phyloP scores from a whole-genome alignment of 176 grass and related monocot genomes.

The Oryza australiensis region DNA sequence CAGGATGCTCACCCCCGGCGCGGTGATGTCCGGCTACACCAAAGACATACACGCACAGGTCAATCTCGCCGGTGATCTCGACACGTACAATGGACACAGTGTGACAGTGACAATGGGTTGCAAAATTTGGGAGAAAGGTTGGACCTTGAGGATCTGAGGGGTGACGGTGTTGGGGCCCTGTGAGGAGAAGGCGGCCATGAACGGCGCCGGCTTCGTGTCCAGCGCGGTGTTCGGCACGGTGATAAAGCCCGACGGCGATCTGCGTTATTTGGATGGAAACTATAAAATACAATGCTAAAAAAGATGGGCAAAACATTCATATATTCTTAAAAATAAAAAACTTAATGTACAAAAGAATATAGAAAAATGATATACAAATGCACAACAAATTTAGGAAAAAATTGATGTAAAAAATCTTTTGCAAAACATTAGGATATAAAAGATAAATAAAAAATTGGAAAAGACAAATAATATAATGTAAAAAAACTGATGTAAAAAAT shows the following conservation, averaged over 20 bases:
- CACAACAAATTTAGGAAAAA: too few relatives aligned
- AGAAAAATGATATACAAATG: too few relatives aligned
- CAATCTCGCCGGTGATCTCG: neutral
- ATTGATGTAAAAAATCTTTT: too few relatives aligned
- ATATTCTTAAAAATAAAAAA: neutral
- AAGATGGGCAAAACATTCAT: neutral
- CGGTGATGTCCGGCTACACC: constrained; percentile 87
- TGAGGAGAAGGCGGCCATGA: constrained; percentile 95
- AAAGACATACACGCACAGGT: neutral
- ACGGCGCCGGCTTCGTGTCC: constrained; percentile 73
- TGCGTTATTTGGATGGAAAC: constrained; percentile 4
- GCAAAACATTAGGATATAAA: too few relatives aligned
- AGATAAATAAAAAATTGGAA: too few relatives aligned
- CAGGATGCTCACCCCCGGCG: constrained; percentile 84
- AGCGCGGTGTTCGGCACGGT: constrained; percentile 55
- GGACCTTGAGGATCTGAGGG: constrained; percentile 88
- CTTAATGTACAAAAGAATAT: too few relatives aligned
- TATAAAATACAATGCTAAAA: too few relatives aligned
- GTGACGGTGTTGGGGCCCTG: constrained; percentile 73
- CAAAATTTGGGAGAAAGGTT: neutral
- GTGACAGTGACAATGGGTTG: neutral
- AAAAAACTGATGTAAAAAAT: too few relatives aligned
- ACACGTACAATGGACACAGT: neutral
- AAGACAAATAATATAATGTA: too few relatives aligned
- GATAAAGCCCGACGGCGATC: constrained; percentile 52